These are phyloP conservation scores for Aspergillus transmontanensis DNA, from an alignment of 2,329 filamentous ascomycete species.

Conservation along the genomic window DNA sequence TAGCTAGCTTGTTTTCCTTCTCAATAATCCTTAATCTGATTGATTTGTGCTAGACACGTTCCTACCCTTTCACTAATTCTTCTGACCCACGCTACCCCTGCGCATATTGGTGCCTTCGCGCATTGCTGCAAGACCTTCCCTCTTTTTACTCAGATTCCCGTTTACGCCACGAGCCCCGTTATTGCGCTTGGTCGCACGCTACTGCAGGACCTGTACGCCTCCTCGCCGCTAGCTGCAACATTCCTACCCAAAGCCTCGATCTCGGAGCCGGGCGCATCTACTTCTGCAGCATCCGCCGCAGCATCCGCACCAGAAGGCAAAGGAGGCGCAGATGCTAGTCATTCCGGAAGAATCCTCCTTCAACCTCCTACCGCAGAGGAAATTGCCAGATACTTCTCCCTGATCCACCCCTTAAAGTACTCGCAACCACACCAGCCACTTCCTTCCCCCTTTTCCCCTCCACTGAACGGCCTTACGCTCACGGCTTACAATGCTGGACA, in stretches of 20 bases:
- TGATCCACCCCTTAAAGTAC: conserved; percentile 92
- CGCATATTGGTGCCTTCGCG: conserved; percentile 89
- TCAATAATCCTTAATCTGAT: conserved; percentile 4
- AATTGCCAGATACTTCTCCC: conserved; percentile 87
- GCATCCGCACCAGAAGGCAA: conserved; percentile 31
- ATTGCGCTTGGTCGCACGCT: conserved; percentile 90
- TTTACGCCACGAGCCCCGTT: conserved; percentile 92
- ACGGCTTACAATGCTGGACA: conserved; percentile 97
- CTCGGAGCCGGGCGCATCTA: conserved; percentile 57
- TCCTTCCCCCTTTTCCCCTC: conserved; percentile 82
- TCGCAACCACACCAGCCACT: conserved; percentile 92
- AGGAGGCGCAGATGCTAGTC: conserved; percentile 34
- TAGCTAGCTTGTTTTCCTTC: conserved; percentile 11
- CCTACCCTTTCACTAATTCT: conserved; percentile 91
- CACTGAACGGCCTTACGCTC: conserved; percentile 86
- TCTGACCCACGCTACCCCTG: conserved; percentile 87
- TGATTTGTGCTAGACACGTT: conserved; percentile 64
- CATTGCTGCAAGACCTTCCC: conserved; percentile 98
- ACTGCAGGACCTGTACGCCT: conserved; percentile 88
- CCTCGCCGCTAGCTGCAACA: conserved; percentile 82
- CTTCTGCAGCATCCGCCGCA: conserved; percentile 37
- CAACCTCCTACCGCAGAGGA: conserved; percentile 80
- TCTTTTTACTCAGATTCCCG: conserved; percentile 84
- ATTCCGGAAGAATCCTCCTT: conserved; percentile 53
- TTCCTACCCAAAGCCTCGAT: conserved; percentile 75